Evolutionary conservation across 306 rosid genomes (phyloP).

Genomic region (Trifolium subterraneum): DNA sequence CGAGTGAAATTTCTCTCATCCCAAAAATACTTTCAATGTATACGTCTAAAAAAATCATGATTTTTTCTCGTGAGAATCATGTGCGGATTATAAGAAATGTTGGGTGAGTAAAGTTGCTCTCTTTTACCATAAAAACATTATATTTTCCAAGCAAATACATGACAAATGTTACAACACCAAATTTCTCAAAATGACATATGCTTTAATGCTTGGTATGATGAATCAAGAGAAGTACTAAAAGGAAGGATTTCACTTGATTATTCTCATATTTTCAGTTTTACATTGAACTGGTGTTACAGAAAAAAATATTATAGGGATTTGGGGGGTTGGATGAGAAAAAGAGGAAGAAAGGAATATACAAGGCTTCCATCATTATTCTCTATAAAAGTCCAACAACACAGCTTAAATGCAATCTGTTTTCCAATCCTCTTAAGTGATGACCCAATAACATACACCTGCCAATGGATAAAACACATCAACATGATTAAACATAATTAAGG

Average conservation of each 20-base stretch:
- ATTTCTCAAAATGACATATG: conserved; percentile 23
- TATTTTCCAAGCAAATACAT: conserved; percentile 8
- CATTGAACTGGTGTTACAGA: conserved; percentile 25
- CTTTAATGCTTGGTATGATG: conserved; percentile 35
- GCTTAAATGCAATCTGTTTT: conserved; percentile 88
- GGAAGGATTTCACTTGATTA: conserved; percentile 38
- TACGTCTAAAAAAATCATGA: too few species aligned
- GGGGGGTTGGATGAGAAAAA: conserved; percentile 20
- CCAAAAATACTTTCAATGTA: too few species aligned
- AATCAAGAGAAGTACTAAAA: conserved; percentile 35
- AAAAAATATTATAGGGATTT: conserved; percentile 30
- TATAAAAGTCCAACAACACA: conserved; percentile 90
- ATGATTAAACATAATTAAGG: neutral
- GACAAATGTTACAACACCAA: neutral
- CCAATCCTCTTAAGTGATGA: conserved; percentile 97
- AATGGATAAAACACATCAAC: conserved; percentile 29
- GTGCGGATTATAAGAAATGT: too few species aligned
- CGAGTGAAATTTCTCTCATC: too few species aligned
- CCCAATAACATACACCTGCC: conserved; percentile 99
- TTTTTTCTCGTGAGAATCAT: too few species aligned
- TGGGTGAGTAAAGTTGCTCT: neutral
- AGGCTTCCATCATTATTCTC: conserved; percentile 47
- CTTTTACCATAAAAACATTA: conserved; percentile 11
- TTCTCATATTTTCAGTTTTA: conserved; percentile 40
- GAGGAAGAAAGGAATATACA: conserved; percentile 66